These are phyloP conservation scores for Annulohypoxylon moriforme DNA, from an alignment of 495 filamentous ascomycete species.

Conservation along the genomic window DNA sequence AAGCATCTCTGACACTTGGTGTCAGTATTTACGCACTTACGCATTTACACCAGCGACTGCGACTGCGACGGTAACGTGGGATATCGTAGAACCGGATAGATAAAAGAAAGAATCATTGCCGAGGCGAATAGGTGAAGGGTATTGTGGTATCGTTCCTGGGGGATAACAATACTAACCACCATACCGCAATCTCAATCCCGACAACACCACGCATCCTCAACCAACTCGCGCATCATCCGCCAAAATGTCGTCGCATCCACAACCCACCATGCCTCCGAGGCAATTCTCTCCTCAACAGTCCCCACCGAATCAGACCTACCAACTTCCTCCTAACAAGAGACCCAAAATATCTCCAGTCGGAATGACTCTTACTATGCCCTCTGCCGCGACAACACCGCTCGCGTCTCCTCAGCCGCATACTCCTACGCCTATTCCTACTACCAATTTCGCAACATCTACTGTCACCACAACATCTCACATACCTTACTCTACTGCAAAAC, in stretches of 20 bases:
- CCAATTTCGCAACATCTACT: neutral
- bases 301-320: constrained; percentile 50
- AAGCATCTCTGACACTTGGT: neutral
- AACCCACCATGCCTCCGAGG: constrained; percentile 39
- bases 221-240: neutral
- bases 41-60: neutral
- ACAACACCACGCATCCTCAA: neutral
- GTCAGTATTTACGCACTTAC: neutral
- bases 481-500: constrained; percentile 55
- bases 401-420: constrained; percentile 27
- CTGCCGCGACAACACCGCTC: constrained; percentile 17
- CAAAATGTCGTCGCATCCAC: constrained; percentile 48
- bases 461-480: constrained; percentile 33
- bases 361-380: constrained; percentile 35
- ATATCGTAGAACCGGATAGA: neutral
- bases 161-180: neutral
- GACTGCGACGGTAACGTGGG: neutral
- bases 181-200: neutral
- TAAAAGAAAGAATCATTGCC: neutral
- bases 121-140: neutral
- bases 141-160: neutral
- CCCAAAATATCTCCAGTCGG: constrained; percentile 70
- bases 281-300: constrained; percentile 56
- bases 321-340: constrained; percentile 71
- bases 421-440: neutral